A percentile compares a stretch with the other conserved stretches of the same genome.
Conservation (phyloP, 2,329 filamentous ascomycete species). For the Neofusicoccum laricinum region DNA sequence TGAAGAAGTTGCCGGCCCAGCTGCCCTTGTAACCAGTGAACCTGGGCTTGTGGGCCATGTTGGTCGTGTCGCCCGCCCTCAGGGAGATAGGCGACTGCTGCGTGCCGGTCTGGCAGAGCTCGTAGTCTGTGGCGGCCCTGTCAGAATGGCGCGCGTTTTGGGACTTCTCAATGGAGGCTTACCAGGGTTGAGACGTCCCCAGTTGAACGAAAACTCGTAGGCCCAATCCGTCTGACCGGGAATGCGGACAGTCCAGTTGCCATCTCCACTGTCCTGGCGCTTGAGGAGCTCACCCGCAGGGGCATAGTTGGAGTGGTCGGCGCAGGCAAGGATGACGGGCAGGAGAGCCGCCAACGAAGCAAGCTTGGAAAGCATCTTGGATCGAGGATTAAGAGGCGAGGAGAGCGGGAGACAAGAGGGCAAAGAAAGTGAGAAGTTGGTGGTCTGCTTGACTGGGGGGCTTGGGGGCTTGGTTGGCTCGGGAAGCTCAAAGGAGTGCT, state of each 20-base stretch:
- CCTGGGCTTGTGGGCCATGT: slow-evolving; percentile 37
- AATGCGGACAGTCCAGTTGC: not conserved
- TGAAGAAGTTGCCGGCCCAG: slow-evolving; percentile 42
- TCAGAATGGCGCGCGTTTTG: not conserved
- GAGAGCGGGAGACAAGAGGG: not conserved
- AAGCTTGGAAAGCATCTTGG: not conserved
- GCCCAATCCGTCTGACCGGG: slow-evolving; percentile 23
- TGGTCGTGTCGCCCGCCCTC: slow-evolving; percentile 38
- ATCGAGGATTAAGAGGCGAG: not conserved
- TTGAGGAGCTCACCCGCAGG: not conserved
- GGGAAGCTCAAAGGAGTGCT: not conserved
- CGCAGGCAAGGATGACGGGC: not conserved
- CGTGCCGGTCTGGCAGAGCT: slow-evolving; percentile 49
- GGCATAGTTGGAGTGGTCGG: not conserved
- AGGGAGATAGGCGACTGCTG: slow-evolving; percentile 52
- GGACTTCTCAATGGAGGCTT: not conserved
- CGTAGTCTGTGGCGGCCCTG: slow-evolving; percentile 32
- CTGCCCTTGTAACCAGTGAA: slow-evolving; percentile 41
- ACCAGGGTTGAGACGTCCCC: slow-evolving; percentile 37
- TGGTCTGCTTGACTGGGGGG: not conserved
- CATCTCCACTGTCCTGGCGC: not conserved
- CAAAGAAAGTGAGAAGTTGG: not conserved
- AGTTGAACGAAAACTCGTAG: slow-evolving; percentile 40
- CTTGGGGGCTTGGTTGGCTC: not conserved
- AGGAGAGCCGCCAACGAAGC: not conserved